Percentiles rank a stretch among this genome's conserved stretches.
Conservation (phyloP, 2,329 filamentous ascomycete genomes). For the Colletotrichum higginsianum region DNA sequence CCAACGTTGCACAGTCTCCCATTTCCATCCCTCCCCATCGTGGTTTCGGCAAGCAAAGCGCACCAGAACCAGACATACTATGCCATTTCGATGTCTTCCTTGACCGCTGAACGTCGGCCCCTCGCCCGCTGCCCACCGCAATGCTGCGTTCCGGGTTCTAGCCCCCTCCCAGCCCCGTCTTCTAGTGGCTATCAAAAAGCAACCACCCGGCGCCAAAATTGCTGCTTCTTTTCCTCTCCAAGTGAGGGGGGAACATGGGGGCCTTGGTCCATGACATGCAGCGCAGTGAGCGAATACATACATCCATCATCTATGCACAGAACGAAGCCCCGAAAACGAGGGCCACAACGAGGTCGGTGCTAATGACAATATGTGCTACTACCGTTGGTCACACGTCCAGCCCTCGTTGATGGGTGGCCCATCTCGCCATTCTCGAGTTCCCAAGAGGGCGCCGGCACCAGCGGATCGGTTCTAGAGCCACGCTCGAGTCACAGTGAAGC, state of each 20-base stretch:
- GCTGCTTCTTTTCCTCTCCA: neutral
- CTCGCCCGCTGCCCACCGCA: conserved; percentile 17
- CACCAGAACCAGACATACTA: neutral
- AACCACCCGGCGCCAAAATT: neutral
- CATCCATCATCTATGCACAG: conserved; percentile 2
- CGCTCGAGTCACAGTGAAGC: conserved; percentile 32
- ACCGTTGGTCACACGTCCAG: conserved; percentile 31
- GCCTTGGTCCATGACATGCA: conserved; percentile 20
- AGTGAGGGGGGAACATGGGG: neutral
- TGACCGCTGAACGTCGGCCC: conserved; percentile 24
- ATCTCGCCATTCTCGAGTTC: neutral
- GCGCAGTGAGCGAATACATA: conserved; percentile 4
- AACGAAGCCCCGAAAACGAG: conserved; percentile 22
- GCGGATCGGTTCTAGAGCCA: conserved; percentile 38
- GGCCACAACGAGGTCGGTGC: conserved; percentile 14
- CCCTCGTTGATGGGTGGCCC: conserved; percentile 2
- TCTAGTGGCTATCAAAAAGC: neutral
- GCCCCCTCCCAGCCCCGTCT: conserved; percentile 11
- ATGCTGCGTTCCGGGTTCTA: conserved; percentile 24
- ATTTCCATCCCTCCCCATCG: conserved; percentile 11
- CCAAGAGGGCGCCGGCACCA: conserved; percentile 24
- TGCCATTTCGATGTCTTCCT: conserved; percentile 1
- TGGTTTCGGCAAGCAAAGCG: conserved; percentile 16
- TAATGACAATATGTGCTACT: conserved; percentile 13
- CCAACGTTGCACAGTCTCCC: conserved; percentile 18